Evolutionary conservation across 495 filamentous ascomycete genomes (phyloP).

Genomic region (Bathelium albidoporum): DNA sequence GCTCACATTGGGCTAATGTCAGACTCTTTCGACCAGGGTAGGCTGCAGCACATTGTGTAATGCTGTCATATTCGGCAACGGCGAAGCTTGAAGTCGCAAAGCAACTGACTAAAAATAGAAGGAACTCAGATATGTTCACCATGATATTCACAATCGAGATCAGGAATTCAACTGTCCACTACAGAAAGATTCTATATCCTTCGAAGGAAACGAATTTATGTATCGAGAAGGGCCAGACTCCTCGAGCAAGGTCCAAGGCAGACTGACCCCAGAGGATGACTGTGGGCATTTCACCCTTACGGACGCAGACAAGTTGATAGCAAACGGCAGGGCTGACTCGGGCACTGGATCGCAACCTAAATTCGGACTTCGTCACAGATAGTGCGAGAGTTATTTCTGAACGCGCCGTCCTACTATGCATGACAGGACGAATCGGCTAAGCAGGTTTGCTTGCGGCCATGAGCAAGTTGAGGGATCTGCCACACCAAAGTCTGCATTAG

Average conservation of each 20-base stretch:
- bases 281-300: not conserved
- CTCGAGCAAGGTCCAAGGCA: no score
- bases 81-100: not conserved
- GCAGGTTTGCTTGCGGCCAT: not conserved
- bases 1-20: constrained; percentile 11
- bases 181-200: no score
- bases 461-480: not conserved
- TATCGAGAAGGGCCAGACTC: no score
- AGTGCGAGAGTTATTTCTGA: no score
- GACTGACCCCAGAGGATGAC: no score
- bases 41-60: constrained; percentile 1
- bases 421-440: not conserved
- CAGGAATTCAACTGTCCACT: no score
- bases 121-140: not conserved
- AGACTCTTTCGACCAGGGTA: not conserved
- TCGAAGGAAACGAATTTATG: no score
- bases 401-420: not conserved
- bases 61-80: not conserved
- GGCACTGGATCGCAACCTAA: not conserved
- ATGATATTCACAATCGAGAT: not conserved
- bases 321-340: not conserved
- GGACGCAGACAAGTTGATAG: not conserved
- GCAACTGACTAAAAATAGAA: not conserved
- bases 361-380: not conserved
- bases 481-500: not conserved